Evolutionary conservation across 2,329 filamentous ascomycete genomes (phyloP).

Genomic region (Exophiala sp.): DNA sequence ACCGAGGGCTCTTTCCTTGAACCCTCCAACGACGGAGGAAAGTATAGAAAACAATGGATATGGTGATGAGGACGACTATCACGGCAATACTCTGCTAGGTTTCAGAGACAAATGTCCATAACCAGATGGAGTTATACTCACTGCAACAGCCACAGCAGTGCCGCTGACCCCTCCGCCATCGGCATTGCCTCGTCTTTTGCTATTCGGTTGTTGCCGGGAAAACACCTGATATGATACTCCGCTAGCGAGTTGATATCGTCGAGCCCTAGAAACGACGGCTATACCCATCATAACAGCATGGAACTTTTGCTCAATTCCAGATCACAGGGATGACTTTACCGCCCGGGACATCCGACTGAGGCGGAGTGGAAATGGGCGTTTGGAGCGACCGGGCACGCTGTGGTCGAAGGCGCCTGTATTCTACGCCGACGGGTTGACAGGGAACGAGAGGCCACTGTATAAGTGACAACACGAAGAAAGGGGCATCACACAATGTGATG

Average conservation of each 20-base stretch:
- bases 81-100: conserved; percentile 13
- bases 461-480: background rate
- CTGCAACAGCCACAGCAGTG: conserved; percentile 18
- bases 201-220: conserved; percentile 2
- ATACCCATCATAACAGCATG: background rate
- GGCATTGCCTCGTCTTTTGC: background rate
- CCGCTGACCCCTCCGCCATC: conserved; percentile 8
- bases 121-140: conserved; percentile 6
- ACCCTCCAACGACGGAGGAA: conserved; percentile 20
- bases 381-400: background rate
- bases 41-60: conserved; percentile 15
- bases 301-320: background rate
- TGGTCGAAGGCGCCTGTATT: conserved; percentile 6
- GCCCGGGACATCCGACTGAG: conserved; percentile 13
- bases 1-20: conserved; percentile 22
- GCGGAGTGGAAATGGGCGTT: background rate
- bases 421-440: background rate
- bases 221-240: conserved; percentile 1
- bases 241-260: background rate
- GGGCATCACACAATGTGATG: background rate
- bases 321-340: background rate
- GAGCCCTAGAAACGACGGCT: conserved; percentile 7
- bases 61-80: conserved; percentile 15
- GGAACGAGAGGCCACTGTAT: background rate
- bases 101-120: conserved; percentile 4